These are phyloP conservation scores for Gryganskiella cystojenkinii DNA, from an alignment of 192 early-diverging fungal genomes.

Conservation along the genomic window DNA sequence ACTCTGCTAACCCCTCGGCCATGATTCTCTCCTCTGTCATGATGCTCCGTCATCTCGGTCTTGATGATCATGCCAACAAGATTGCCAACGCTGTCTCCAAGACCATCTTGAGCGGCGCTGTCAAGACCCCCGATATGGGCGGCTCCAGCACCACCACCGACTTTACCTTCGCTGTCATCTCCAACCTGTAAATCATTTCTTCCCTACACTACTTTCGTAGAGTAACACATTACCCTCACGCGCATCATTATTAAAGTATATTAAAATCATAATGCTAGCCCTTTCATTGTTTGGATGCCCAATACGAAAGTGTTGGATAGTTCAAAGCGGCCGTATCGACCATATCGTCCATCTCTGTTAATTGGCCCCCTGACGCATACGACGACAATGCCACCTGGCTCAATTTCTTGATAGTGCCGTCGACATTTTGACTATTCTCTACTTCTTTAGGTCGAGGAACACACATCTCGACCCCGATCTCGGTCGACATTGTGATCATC, in stretches of 20 bases:
- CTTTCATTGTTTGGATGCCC: no score
- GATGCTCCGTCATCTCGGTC: conserved; percentile 95
- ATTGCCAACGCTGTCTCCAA: conserved; percentile 91
- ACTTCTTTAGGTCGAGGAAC: no score
- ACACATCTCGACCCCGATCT: no score
- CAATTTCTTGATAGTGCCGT: no score
- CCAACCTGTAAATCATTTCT: conserved; percentile 62
- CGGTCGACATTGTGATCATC: not conserved
- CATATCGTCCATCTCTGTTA: no score
- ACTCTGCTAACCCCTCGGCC: conserved; percentile 96
- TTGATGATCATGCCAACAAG: conserved; percentile 87
- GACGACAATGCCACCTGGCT: no score
- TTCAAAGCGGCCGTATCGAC: no score
- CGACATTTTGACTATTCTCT: no score
- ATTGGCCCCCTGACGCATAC: no score
- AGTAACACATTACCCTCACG: no score
- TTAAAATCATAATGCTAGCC: not conserved
- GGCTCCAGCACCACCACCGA: conserved; percentile 90
- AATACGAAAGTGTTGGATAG: no score
- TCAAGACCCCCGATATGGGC: conserved; percentile 89
- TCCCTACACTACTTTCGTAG: no score
- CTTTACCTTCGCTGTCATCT: conserved; percentile 91
- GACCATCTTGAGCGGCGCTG: conserved; percentile 82
- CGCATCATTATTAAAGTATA: not conserved
- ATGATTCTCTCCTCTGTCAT: conserved; percentile 92